Conservation (phyloP, 495 filamentous ascomycete genomes). For the Aspergillus baeticus region DNA sequence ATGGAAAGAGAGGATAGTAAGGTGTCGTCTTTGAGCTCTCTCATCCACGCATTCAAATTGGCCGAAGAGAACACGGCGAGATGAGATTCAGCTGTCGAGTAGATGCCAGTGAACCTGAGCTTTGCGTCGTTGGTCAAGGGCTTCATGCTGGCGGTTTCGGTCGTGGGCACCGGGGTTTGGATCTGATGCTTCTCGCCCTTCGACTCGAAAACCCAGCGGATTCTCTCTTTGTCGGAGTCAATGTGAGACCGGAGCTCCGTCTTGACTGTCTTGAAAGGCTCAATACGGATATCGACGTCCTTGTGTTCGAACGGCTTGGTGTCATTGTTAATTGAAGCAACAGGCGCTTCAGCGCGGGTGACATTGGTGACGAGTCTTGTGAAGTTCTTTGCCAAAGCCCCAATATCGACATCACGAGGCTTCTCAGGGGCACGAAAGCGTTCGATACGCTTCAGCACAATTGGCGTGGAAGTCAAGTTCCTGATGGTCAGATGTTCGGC, state of each 20-base stretch:
- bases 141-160: conserved; percentile 54
- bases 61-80: conserved; percentile 77
- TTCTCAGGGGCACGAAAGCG: conserved; percentile 59
- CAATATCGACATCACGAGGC: conserved; percentile 41
- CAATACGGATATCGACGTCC: conserved; percentile 54
- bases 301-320: conserved; percentile 54
- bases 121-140: conserved; percentile 54
- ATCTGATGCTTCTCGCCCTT: conserved; percentile 61
- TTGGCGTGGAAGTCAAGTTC: conserved; percentile 74
- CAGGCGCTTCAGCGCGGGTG: conserved; percentile 36
- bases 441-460: conserved; percentile 74
- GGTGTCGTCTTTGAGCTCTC: conserved; percentile 60
- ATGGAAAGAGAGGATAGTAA: conserved; percentile 82
- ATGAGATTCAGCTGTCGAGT: conserved; percentile 58
- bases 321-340: conserved; percentile 47
- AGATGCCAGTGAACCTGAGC: conserved; percentile 70
- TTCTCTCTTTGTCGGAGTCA: conserved; percentile 47
- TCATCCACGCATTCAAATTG: conserved; percentile 79
- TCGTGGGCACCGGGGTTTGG: conserved; percentile 56
- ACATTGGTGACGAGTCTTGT: conserved; percentile 46
- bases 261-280: conserved; percentile 54
- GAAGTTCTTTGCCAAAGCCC: conserved; percentile 49
- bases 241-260: conserved; percentile 53
- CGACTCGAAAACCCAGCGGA: conserved; percentile 62
- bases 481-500: conserved; percentile 68